A percentile compares a stretch with the other conserved stretches of the same genome.
Conservation (phyloP, 306 rosid species). For the Abrus precatorius region DNA sequence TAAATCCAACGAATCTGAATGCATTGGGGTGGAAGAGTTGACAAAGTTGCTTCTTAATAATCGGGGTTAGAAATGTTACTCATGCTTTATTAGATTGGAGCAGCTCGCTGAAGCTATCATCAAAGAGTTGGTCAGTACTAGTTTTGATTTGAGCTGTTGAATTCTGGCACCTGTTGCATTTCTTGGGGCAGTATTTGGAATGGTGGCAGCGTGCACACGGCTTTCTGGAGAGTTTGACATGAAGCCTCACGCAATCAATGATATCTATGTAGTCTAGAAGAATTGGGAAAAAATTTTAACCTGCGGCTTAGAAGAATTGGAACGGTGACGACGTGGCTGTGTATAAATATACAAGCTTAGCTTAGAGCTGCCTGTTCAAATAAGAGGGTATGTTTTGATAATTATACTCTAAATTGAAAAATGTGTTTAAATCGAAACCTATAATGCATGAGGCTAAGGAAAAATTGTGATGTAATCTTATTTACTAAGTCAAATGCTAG, state of each 20-base stretch:
- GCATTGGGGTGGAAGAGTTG: conserved; percentile 78
- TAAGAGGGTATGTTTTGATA: not conserved
- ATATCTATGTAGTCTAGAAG: conserved; percentile 15
- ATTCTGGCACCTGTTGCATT: conserved; percentile 11
- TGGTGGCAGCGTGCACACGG: conserved; percentile 21
- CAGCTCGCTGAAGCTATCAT: conserved; percentile 30
- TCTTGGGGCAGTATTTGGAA: conserved; percentile 18
- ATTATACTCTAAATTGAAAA: not conserved
- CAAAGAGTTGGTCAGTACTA: conserved; percentile 4
- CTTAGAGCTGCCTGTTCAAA: conserved; percentile 11
- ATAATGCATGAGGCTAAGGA: not conserved
- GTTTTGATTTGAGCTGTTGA: conserved; percentile 42
- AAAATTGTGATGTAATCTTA: not conserved
- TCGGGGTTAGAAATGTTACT: conserved; percentile 12
- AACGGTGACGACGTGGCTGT: not conserved
- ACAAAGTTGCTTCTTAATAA: conserved; percentile 30
- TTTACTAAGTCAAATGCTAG: not conserved
- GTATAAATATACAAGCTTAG: not conserved
- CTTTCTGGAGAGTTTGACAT: conserved; percentile 38
- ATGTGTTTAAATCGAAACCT: not conserved
- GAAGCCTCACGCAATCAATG: conserved; percentile 4
- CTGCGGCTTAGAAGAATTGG: not conserved
- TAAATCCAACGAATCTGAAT: conserved; percentile 71
- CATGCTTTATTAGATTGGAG: conserved; percentile 18
- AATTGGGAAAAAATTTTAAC: not conserved